Conservation (phyloP, 202 grass and related monocot genomes). For the Musa balbisiana region DNA sequence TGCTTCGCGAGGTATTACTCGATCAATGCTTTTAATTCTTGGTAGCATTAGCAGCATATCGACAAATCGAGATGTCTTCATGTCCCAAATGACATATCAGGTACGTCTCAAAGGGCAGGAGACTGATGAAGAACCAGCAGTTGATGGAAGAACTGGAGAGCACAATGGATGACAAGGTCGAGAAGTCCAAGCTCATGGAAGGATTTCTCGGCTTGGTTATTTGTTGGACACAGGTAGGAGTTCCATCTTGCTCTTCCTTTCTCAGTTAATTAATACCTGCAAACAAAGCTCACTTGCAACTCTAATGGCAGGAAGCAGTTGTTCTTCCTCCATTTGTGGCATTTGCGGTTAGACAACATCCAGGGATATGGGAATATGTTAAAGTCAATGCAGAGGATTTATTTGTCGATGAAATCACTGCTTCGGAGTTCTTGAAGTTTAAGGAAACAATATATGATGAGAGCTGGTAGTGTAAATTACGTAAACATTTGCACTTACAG, state of each 20-base stretch:
- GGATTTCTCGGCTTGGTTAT: constrained; percentile 81
- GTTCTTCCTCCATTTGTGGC: constrained; percentile 76
- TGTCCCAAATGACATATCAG: constrained; percentile 18
- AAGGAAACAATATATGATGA: constrained; percentile 88
- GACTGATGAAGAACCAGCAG: constrained; percentile 76
- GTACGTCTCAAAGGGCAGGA: constrained; percentile 84
- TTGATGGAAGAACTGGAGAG: constrained; percentile 80
- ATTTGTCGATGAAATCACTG: constrained; percentile 61
- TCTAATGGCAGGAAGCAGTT: constrained; percentile 65
- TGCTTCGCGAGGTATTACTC: constrained; percentile 64
- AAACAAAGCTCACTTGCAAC: neutral
- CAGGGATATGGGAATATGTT: constrained; percentile 88
- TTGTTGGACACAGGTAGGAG: constrained; percentile 58
- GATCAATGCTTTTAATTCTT: neutral
- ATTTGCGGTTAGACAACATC: constrained; percentile 67
- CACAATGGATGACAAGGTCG: constrained; percentile 74
- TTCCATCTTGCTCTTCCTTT: neutral
- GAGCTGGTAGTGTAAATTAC: constrained; percentile 49
- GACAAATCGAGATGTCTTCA: neutral
- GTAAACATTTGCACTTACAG: neutral
- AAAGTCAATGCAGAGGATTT: constrained; percentile 76
- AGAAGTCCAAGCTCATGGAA: constrained; percentile 79
- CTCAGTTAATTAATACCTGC: neutral
- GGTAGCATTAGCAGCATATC: neutral
- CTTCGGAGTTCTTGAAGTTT: constrained; percentile 73